A percentile compares a stretch with the other conserved stretches of the same genome.
Evolutionary conservation across 441 rosid genomes (phyloP).

Genomic region (Corymbia calophylla): DNA sequence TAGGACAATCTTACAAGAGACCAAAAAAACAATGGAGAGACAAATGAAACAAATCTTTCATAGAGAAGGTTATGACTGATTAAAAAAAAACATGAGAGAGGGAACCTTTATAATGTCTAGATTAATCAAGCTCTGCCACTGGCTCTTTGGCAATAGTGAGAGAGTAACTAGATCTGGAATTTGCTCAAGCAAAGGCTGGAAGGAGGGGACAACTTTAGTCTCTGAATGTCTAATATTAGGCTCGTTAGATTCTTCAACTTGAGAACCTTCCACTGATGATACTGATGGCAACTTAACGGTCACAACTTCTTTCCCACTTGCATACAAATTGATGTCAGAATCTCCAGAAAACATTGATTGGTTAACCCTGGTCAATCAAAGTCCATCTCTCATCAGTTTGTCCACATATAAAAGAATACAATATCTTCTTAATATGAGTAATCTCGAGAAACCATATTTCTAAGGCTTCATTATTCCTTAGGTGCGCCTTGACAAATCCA

Average conservation of each 20-base stretch:
- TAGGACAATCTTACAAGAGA: background rate
- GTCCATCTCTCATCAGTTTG: background rate
- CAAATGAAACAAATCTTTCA: background rate
- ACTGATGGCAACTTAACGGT: conserved; percentile 80
- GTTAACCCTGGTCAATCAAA: conserved; percentile 56
- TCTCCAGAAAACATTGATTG: conserved; percentile 76
- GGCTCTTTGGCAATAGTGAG: conserved; percentile 88
- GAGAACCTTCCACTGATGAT: conserved; percentile 48
- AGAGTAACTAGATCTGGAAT: conserved; percentile 93
- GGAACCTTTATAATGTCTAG: conserved; percentile 90
- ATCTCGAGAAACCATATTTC: background rate
- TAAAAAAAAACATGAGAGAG: background rate
- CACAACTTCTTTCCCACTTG: conserved; percentile 75
- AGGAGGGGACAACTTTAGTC: conserved; percentile 17
- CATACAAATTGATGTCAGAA: conserved; percentile 56
- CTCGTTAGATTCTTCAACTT: conserved; percentile 36
- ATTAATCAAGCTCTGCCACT: conserved; percentile 96
- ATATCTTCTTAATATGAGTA: background rate
- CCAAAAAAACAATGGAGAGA: background rate
- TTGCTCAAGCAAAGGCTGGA: conserved; percentile 34
- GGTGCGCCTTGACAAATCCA: background rate
- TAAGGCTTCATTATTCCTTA: background rate
- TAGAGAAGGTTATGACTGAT: background rate
- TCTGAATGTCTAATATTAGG: conserved; percentile 24
- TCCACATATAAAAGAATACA: background rate